Evolutionary conservation across 1,284 basidiomycete genomes (phyloP), one percentile per base, ranked within the genome.

Genomic region (Cutaneotrichosporon mucoides): DNA sequence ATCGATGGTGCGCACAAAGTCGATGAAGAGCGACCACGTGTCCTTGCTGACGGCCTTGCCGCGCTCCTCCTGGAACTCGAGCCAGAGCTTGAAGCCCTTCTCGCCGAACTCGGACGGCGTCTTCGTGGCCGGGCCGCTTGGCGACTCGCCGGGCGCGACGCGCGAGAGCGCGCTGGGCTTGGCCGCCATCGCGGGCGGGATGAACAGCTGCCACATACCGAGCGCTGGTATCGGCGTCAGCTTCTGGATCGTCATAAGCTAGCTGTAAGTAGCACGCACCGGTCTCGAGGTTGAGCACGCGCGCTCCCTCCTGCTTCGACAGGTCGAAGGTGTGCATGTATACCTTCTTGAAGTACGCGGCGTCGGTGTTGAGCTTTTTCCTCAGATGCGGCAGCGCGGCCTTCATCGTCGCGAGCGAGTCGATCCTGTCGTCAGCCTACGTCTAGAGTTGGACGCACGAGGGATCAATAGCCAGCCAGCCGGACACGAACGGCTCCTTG

Each of bases 311-410:
- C 15, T 81, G 75, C 60, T 88, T 85, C 34, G 87, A 89, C 76
- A 97, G 91, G 62, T 88, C 85, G 71, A 97, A 99, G 0, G 91
- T 89, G 76, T 88, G 88, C 66, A 84, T 84, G 80, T 98, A 99
- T 9, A 97, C 90, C 64, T 86, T 85, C 64, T 84, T 84, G 79
- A 95, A 98, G 77, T 92, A 92, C 0, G 76, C 80, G 0, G 85
- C 80, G 69, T 94, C 87, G 6, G 82, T 80, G 33, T 82, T 82
- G 44, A 95, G 84, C 69, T 85, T 84, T 52, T 81, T 77, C 44
- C 86, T 82, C 58, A 95, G 78, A 37, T 77, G 79, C 1, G 81
- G 73, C 12, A 95, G 79, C 13, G 84, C 76, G 2, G 73, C 68
- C 69, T 84, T 84, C 85, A 95, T 91, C 8, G 77, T 80, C 2